Base-by-base conservation (phyloP, 2,329 filamentous ascomycete species). In the Colletotrichum lindemuthianum region DNA sequence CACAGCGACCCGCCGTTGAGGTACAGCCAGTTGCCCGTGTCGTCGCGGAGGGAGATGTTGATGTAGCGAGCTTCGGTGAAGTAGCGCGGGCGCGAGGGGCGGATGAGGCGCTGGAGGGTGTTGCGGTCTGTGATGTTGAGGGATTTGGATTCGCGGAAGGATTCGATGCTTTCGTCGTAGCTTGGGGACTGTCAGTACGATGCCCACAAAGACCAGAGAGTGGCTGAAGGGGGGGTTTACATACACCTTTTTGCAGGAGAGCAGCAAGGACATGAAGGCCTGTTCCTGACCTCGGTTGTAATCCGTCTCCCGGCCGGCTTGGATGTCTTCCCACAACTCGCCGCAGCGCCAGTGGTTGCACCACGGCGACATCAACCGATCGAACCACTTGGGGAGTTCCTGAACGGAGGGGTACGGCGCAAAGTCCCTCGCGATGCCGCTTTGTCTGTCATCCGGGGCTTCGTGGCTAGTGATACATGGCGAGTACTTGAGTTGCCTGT, bases 271-370 rank as follows among this genome's bases (percentile, higher is more conserved):
- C 45, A 64, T 52, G 51, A 59, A 68, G 7, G 50, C 52, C 11
- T 56, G 58, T 9, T 36, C 52, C 36, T 32, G 49, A 0, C 45
- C 37, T 1, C 1, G 1, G 32, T 65, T 50, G 2, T 16, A 36
- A 8, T 53, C 63, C 2, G 57, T 9, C 44, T 51, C 34, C 7
- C n/a, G 24, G 5, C 54, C 48, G 32, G 59, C 55, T 16, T 45
- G 40, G 0, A 67, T 50, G 11, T 66, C 60, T 32, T 69, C 53
- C 56, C 63, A 65, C 4, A 65, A 12, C 34, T 48, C n/a, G 8
- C 68, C 59, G 43, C 67, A 69, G 8, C 50, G 58, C 67, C 67
- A 68, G 56, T 69, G 67, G n/a, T 69, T 69, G 39, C 66, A 68
- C 67, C 67, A 69, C 9, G 33, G 36, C 9, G 67, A 69, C 3